These are phyloP conservation scores for Debaryomycetaceae sp. DNA, from an alignment of 1,139 yeast genomes.

Conservation along the genomic window DNA sequence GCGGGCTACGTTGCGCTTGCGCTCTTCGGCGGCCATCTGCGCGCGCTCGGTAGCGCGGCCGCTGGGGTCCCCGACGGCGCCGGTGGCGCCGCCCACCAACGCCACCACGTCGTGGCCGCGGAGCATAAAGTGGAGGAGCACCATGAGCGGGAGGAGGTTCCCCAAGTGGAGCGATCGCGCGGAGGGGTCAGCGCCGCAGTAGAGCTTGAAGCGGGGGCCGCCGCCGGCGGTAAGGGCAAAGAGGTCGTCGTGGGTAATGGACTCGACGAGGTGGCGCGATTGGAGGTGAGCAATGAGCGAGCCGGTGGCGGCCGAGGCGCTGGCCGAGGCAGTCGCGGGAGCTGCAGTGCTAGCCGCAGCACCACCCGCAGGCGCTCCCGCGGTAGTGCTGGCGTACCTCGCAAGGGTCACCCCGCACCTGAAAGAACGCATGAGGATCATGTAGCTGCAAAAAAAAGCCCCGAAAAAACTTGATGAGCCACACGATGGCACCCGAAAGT, in stretches of 20 bases:
- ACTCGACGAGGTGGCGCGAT: constrained; percentile 44
- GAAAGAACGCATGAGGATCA: constrained; percentile 1
- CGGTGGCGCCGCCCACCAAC: constrained; percentile 97
- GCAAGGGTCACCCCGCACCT: not conserved
- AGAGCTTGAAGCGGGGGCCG: constrained; percentile 48
- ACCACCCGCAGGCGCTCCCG: not conserved
- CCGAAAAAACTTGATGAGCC: not conserved
- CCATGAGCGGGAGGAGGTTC: constrained; percentile 81
- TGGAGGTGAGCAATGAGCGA: constrained; percentile 43
- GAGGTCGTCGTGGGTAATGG: constrained; percentile 45
- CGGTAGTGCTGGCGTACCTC: not conserved
- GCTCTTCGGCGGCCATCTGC: constrained; percentile 45
- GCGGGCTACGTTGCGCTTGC: constrained; percentile 55
- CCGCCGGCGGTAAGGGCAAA: constrained; percentile 30
- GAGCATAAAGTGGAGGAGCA: constrained; percentile 74
- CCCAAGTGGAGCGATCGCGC: constrained; percentile 90
- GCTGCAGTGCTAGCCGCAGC: not conserved
- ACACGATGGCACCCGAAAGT: not conserved
- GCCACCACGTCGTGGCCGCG: constrained; percentile 83
- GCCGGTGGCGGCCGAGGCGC: constrained; percentile 28
- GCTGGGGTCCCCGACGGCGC: constrained; percentile 95
- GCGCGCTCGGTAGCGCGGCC: constrained; percentile 78
- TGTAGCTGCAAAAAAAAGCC: not conserved
- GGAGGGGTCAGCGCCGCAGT: constrained; percentile 97
- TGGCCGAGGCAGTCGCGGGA: constrained; percentile 1